Conservation (phyloP, 495 filamentous ascomycete genomes). For the Massariosphaeria phaeospora region DNA sequence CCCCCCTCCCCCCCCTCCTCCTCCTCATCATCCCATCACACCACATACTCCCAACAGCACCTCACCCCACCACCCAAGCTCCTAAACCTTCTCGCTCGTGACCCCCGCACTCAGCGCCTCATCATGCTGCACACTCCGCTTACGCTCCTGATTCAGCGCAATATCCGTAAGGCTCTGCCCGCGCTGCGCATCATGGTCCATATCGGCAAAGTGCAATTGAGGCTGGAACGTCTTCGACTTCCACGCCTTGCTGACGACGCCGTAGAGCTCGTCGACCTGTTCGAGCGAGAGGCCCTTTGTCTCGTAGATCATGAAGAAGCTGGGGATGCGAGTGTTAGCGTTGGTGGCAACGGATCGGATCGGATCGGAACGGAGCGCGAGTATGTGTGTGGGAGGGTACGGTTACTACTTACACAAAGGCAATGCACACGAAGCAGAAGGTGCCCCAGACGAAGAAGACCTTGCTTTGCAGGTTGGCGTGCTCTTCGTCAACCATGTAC, state of each 20-base stretch:
- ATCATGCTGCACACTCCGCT: slow-evolving; percentile 24
- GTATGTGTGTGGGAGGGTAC: neutral
- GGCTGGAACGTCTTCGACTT: slow-evolving; percentile 35
- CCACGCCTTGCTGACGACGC: slow-evolving; percentile 37
- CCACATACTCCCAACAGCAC: too few species aligned
- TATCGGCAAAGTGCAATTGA: slow-evolving; percentile 29
- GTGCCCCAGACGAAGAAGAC: slow-evolving; percentile 44
- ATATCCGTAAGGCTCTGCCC: slow-evolving; percentile 26
- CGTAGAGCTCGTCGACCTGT: slow-evolving; percentile 44
- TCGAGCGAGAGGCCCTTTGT: slow-evolving; percentile 41
- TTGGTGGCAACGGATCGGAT: neutral
- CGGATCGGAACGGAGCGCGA: neutral
- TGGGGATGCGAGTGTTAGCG: neutral
- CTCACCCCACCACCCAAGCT: too few species aligned
- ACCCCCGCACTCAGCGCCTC: neutral
- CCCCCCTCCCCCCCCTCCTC: too few species aligned
- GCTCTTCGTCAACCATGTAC: slow-evolving; percentile 39
- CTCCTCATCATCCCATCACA: too few species aligned
- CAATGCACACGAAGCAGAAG: slow-evolving; percentile 40
- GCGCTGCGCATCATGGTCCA: slow-evolving; percentile 13
- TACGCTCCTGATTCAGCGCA: slow-evolving; percentile 27
- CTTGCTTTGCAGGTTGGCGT: slow-evolving; percentile 41
- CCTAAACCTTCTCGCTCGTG: slow-evolving; percentile 17
- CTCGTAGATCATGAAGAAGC: slow-evolving; percentile 41
- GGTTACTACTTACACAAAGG: slow-evolving; percentile 34